Evolutionary conservation across 1,284 basidiomycete species (phyloP).

Genomic region (Ustilago vetiveriae): DNA sequence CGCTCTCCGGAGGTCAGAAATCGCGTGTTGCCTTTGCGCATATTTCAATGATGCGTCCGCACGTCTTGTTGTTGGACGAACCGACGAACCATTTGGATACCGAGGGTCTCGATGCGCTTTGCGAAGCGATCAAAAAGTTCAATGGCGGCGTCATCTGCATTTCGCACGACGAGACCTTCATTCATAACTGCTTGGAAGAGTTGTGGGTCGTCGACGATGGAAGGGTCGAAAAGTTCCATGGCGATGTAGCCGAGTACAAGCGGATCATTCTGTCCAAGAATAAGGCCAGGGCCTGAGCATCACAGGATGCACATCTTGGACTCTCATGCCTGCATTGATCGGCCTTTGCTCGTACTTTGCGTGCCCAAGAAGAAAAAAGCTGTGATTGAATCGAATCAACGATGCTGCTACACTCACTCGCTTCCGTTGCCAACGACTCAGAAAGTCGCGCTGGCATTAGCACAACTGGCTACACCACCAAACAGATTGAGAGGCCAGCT

Average conservation of each 20-base stretch:
- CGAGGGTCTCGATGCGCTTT: slow-evolving; percentile 89
- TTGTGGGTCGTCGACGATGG: slow-evolving; percentile 81
- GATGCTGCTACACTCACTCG: too few relatives aligned
- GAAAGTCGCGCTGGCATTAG: slow-evolving; percentile 67
- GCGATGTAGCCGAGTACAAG: slow-evolving; percentile 93
- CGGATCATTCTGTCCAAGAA: slow-evolving; percentile 69
- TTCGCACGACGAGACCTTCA: slow-evolving; percentile 63
- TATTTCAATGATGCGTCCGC: slow-evolving; percentile 87
- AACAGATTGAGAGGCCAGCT: slow-evolving; percentile 68
- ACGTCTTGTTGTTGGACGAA: slow-evolving; percentile 96
- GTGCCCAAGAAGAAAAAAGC: too few relatives aligned
- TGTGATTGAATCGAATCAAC: too few relatives aligned
- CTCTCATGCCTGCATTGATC: too few relatives aligned
- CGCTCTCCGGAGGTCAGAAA: slow-evolving; percentile 87
- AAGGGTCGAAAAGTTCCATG: slow-evolving; percentile 83
- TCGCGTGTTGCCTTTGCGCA: slow-evolving; percentile 93
- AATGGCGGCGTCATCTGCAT: slow-evolving; percentile 80
- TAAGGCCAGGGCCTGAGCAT: too few relatives aligned
- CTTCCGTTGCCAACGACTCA: too few relatives aligned
- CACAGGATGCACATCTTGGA: too few relatives aligned
- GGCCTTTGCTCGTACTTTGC: too few relatives aligned
- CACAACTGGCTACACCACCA: slow-evolving; percentile 69
- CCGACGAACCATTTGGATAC: slow-evolving; percentile 97
- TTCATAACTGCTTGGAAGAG: slow-evolving; percentile 58
- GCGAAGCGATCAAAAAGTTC: slow-evolving; percentile 85